phyloP scores from a whole-genome alignment of 2,329 filamentous ascomycete genomes.

The Anthostomella pinea region DNA sequence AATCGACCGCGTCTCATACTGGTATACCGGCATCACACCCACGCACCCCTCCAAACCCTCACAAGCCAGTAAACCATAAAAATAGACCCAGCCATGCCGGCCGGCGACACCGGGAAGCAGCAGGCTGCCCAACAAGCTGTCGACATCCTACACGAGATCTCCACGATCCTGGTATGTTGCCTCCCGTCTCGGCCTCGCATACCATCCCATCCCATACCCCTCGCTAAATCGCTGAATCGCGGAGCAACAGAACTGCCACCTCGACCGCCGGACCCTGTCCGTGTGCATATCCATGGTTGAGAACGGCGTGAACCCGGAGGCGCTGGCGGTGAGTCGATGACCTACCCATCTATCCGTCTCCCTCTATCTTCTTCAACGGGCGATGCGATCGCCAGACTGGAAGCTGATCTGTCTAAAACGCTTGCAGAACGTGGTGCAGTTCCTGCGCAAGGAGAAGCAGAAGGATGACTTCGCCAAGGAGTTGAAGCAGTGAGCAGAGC shows the following conservation, averaged over 20 bases:
- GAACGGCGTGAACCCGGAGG: constrained; percentile 94
- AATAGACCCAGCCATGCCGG: constrained; percentile 13
- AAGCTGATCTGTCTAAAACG: too few species aligned
- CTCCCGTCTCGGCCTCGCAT: constrained; percentile 1
- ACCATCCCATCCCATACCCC: background rate
- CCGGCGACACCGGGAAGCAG: constrained; percentile 62
- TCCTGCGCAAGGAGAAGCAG: constrained; percentile 56
- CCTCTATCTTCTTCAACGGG: background rate
- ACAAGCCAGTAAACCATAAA: too few species aligned
- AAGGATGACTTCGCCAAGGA: constrained; percentile 41
- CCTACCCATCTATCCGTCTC: constrained; percentile 1
- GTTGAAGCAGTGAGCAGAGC: constrained; percentile 14
- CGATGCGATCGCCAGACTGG: too few species aligned
- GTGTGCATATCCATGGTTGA: constrained; percentile 97
- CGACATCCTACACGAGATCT: constrained; percentile 80
- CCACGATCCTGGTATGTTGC: constrained; percentile 75
- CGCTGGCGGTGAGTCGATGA: constrained; percentile 69
- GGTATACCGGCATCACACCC: background rate
- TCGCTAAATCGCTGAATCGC: too few species aligned
- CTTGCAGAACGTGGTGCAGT: constrained; percentile 56
- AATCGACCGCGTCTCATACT: background rate
- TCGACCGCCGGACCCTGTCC: constrained; percentile 86
- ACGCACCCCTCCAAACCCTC: too few species aligned
- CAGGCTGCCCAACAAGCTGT: constrained; percentile 78
- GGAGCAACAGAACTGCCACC: constrained; percentile 90